Evolutionary conservation across 169 alveolate genomes (phyloP).

Genomic region (Plasmodium chabaudi): DNA sequence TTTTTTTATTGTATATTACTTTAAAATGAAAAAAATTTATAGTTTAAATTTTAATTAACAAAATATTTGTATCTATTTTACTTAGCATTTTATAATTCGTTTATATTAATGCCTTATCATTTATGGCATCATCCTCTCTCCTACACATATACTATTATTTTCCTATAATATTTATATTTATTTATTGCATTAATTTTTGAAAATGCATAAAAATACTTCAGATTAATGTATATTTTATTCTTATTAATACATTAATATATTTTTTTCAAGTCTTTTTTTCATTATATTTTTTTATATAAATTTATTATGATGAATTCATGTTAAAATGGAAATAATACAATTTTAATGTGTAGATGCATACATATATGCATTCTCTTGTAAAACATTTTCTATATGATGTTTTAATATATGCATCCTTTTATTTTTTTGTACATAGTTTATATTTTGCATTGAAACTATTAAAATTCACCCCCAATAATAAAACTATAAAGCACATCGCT

Average conservation of each 20-base stretch:
- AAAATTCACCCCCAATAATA: too few relatives aligned
- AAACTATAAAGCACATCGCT: too few relatives aligned
- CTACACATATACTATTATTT: not conserved
- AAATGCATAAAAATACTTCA: not conserved
- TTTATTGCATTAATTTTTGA: constrained; percentile 26
- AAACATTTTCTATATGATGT: too few relatives aligned
- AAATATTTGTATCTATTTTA: constrained; percentile 6
- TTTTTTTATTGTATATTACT: constrained; percentile 14
- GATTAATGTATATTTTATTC: too few relatives aligned
- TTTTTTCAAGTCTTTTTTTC: too few relatives aligned
- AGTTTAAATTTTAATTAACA: constrained; percentile 24
- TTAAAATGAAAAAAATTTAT: constrained; percentile 2
- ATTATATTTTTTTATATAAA: too few relatives aligned
- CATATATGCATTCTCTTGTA: too few relatives aligned
- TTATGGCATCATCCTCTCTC: not conserved
- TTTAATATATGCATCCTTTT: constrained; percentile 1
- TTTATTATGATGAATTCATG: too few relatives aligned
- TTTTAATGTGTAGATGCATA: too few relatives aligned
- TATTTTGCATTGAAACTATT: too few relatives aligned
- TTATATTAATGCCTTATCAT: constrained; percentile 9
- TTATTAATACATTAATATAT: too few relatives aligned
- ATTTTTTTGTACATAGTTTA: not conserved
- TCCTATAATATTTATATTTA: constrained; percentile 24
- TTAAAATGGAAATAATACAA: too few relatives aligned
- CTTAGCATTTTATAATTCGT: constrained; percentile 10